These are phyloP conservation scores for Saposhnikovia divaricata DNA, from an alignment of 129 eudicot species.

Conservation along the genomic window DNA sequence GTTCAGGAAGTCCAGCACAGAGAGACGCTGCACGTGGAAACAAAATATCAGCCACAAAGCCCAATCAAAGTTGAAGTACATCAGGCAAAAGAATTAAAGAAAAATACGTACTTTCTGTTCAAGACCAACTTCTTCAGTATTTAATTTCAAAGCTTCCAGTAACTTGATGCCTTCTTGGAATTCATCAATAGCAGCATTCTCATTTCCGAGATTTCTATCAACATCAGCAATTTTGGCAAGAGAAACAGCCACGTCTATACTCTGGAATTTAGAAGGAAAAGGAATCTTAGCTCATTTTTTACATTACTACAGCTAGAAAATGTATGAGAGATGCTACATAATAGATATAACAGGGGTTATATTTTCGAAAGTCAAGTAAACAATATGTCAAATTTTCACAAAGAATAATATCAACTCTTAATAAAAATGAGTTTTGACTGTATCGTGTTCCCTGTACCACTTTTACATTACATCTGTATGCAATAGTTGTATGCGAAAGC, in stretches of 20 bases:
- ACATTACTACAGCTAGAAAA: neutral
- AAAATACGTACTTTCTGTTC: slow-evolving; percentile 65
- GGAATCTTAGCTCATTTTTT: neutral
- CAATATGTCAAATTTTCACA: neutral
- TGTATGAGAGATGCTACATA: neutral
- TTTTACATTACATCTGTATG: too few relatives aligned
- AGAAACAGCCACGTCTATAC: slow-evolving; percentile 78
- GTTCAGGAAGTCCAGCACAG: slow-evolving; percentile 80
- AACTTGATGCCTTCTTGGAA: slow-evolving; percentile 73
- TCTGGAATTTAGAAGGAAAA: slow-evolving; percentile 29
- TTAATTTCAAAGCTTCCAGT: slow-evolving; percentile 47
- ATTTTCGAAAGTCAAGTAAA: neutral
- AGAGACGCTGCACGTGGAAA: slow-evolving; percentile 55
- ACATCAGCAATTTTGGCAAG: slow-evolving; percentile 96
- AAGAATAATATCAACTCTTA: neutral
- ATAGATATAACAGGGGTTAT: neutral
- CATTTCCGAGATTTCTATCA: slow-evolving; percentile 76
- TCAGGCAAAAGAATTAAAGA: too few relatives aligned
- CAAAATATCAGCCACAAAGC: neutral
- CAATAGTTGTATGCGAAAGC: neutral
- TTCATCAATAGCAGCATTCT: slow-evolving; percentile 55
- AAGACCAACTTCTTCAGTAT: slow-evolving; percentile 48
- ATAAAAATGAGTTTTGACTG: neutral
- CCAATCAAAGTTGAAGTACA: neutral
- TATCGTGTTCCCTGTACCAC: neutral